Evolutionary conservation across 2,329 filamentous ascomycete genomes (phyloP).

Genomic region (Nothophoma quercina): DNA sequence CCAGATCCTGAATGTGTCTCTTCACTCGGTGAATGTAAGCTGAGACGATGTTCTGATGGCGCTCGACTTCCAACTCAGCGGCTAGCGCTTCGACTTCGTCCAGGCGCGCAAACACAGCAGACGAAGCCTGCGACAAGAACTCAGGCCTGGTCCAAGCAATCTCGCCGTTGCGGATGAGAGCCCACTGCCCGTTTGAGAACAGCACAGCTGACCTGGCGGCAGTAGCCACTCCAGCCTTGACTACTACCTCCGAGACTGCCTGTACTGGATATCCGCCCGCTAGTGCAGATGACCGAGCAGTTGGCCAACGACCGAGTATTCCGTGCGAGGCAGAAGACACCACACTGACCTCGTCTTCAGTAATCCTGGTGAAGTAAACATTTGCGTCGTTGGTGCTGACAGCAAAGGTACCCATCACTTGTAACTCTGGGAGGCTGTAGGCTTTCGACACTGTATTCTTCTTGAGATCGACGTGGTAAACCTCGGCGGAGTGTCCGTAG

Average conservation of each 20-base stretch:
- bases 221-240: slow-evolving; percentile 71
- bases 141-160: slow-evolving; percentile 82
- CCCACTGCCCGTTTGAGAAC: slow-evolving; percentile 74
- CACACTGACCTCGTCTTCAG: slow-evolving; percentile 74
- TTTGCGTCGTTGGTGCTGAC: slow-evolving; percentile 79
- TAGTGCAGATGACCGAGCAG: slow-evolving; percentile 54
- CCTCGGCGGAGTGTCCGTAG: slow-evolving; percentile 78
- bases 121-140: slow-evolving; percentile 78
- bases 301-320: slow-evolving; percentile 77
- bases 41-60: slow-evolving; percentile 77
- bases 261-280: slow-evolving; percentile 61
- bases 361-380: slow-evolving; percentile 87
- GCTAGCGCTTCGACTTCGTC: slow-evolving; percentile 77
- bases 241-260: slow-evolving; percentile 82
- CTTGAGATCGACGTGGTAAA: slow-evolving; percentile 82
- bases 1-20: slow-evolving; percentile 80
- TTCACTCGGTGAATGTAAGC: slow-evolving; percentile 90
- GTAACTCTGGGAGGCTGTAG: slow-evolving; percentile 77
- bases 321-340: slow-evolving; percentile 79
- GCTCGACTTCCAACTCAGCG: slow-evolving; percentile 83
- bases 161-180: slow-evolving; percentile 82
- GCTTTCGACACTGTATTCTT: slow-evolving; percentile 74
- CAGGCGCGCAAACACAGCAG: slow-evolving; percentile 81
- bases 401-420: slow-evolving; percentile 77
- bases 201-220: slow-evolving; percentile 81